Percentiles rank a stretch among this genome's conserved stretches.
phyloP scores from a whole-genome alignment of 2,329 filamentous ascomycete genomes.

The Neobulgaria alba region DNA sequence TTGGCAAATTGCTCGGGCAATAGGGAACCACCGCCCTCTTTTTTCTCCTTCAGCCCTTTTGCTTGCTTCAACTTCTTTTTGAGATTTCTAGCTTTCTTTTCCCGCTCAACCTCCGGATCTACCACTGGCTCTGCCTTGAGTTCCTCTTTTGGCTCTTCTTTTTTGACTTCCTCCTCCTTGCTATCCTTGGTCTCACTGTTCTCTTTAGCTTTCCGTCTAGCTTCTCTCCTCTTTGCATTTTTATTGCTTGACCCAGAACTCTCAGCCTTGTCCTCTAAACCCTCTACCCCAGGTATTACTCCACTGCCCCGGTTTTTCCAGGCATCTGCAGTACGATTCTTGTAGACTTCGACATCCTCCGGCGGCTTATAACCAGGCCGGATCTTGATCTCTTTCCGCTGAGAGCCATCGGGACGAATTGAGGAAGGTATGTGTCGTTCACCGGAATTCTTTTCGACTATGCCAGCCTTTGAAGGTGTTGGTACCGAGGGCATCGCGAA shows the following conservation, averaged over 20 bases:
- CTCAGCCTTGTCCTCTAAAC: conserved; percentile 40
- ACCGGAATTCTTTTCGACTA: conserved; percentile 66
- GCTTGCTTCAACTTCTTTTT: conserved; percentile 95
- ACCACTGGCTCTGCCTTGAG: conserved; percentile 35
- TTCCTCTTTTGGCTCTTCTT: conserved; percentile 16
- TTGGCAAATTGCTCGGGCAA: conserved; percentile 95
- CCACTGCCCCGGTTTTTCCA: conserved; percentile 68
- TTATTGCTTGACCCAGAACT: conserved; percentile 57
- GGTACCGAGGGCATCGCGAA: conserved; percentile 31
- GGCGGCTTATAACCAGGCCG: conserved; percentile 88
- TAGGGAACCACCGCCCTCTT: conserved; percentile 73
- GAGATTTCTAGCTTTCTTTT: conserved; percentile 87
- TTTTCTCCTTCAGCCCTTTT: conserved; percentile 81
- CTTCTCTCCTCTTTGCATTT: conserved; percentile 73
- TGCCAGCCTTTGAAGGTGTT: conserved; percentile 55
- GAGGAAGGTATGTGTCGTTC: conserved; percentile 87
- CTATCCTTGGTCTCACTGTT: conserved; percentile 33
- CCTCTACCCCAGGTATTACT: conserved; percentile 67
- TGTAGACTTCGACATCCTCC: conserved; percentile 94
- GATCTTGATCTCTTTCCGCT: conserved; percentile 90
- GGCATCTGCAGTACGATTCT: conserved; percentile 78
- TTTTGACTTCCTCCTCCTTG: conserved; percentile 1
- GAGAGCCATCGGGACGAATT: conserved; percentile 75
- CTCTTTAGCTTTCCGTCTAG: conserved; percentile 49
- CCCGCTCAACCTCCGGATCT: conserved; percentile 68